These are phyloP conservation scores for Lentinula sp. DNA, from an alignment of 768 basidiomycete genomes.

Conservation along the genomic window DNA sequence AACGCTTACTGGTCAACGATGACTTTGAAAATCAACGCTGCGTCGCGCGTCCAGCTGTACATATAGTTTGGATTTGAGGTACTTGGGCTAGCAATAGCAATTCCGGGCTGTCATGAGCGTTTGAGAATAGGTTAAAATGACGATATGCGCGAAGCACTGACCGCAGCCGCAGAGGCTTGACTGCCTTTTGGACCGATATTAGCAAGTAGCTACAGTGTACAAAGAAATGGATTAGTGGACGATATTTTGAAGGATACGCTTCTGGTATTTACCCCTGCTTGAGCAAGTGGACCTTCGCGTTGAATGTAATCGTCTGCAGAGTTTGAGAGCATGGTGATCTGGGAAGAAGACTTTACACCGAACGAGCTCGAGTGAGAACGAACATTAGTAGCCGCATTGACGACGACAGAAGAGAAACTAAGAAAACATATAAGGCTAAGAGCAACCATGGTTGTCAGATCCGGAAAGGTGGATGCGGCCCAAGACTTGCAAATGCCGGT, in stretches of 20 bases:
- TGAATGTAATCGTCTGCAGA: neutral
- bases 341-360: neutral
- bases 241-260: neutral
- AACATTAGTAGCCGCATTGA: neutral
- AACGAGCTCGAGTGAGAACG: neutral
- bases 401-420: neutral
- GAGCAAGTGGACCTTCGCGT: neutral
- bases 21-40: constrained; percentile 54
- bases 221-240: constrained; percentile 15
- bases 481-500: no score
- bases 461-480: no score
- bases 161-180: constrained; percentile 48
- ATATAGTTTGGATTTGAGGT: constrained; percentile 46
- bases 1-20: constrained; percentile 32
- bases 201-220: constrained; percentile 57
- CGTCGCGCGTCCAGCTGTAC: constrained; percentile 65
- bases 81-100: constrained; percentile 47
- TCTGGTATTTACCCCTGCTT: neutral
- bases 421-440: neutral
- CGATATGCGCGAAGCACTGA: neutral
- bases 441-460: neutral
- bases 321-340: neutral
- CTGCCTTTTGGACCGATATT: constrained; percentile 62
- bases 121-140: neutral
- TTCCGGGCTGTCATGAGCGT: constrained; percentile 18